A percentile compares a stretch with the other conserved stretches of the same genome.
Conservation (phyloP, 2,329 filamentous ascomycete species). For the Pseudocercospora macadamiae region DNA sequence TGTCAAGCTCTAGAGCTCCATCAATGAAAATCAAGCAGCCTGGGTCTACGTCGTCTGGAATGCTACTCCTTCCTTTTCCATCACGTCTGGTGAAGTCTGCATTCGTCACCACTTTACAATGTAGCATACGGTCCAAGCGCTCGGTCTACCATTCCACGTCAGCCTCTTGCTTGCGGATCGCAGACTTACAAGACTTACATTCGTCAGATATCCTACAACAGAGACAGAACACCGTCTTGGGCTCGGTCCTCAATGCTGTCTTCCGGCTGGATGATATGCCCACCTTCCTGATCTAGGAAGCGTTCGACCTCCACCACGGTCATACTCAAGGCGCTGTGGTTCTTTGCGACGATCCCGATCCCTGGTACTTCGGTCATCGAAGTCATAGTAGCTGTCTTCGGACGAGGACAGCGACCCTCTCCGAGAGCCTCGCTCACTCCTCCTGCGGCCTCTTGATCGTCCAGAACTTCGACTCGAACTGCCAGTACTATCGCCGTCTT, state of each 20-base stretch:
- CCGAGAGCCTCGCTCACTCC: background rate
- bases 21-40: no score
- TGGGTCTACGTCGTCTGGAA: no score
- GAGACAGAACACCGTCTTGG: background rate
- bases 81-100: no score
- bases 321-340: background rate
- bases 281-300: background rate
- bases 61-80: no score
- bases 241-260: background rate
- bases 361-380: background rate
- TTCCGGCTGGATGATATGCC: background rate
- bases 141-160: no score
- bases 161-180: no score
- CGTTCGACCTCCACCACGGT: background rate
- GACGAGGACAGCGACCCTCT: constrained; percentile 3
- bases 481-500: background rate
- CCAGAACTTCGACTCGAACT: constrained; percentile 1
- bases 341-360: background rate
- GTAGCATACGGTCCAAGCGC: no score
- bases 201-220: background rate
- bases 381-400: background rate
- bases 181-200: background rate
- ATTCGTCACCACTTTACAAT: no score
- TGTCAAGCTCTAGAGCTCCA: no score
- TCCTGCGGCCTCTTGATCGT: constrained; percentile 5